phyloP scores from a whole-genome alignment of 805 yeast genomes.

The Yarrowia sp. region DNA sequence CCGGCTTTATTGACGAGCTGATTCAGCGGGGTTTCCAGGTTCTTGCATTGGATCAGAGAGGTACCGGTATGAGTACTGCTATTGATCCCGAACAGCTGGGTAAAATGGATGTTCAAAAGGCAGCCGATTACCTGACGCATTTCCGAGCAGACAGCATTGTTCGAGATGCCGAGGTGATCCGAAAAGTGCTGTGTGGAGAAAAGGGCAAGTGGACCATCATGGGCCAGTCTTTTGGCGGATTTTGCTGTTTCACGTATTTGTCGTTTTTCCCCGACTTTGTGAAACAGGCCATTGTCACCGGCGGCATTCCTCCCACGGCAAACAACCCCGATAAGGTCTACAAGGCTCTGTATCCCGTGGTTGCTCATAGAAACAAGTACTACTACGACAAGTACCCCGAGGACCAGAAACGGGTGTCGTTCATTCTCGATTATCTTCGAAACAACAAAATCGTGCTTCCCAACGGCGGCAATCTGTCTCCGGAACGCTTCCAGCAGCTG shows the following conservation, averaged over 20 bases:
- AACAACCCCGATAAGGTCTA: conserved; percentile 58
- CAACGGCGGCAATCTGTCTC: conserved; percentile 58
- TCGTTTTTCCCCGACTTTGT: conserved; percentile 55
- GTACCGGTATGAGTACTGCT: conserved; percentile 64
- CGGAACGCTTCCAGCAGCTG: conserved; percentile 60
- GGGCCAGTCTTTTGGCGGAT: conserved; percentile 67
- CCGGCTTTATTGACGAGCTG: conserved; percentile 53
- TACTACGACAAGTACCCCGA: conserved; percentile 59
- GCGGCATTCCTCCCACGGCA: conserved; percentile 65
- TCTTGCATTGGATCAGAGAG: conserved; percentile 63
- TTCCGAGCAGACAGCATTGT: conserved; percentile 58
- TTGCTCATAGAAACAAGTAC: conserved; percentile 57
- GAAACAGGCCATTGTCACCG: conserved; percentile 58
- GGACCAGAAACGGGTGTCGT: conserved; percentile 54
- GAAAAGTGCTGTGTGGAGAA: conserved; percentile 50
- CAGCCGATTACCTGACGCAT: conserved; percentile 53
- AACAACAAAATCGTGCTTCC: conserved; percentile 53
- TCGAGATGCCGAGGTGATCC: conserved; percentile 58
- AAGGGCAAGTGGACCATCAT: conserved; percentile 58
- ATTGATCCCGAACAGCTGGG: conserved; percentile 50
- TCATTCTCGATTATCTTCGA: conserved; percentile 38
- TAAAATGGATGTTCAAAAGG: conserved; percentile 45
- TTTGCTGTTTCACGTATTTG: conserved; percentile 58
- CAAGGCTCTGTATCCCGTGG: conserved; percentile 56
- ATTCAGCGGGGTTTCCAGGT: conserved; percentile 55